Evolutionary conservation across 164 flowering plant genomes (phyloP).

Genomic region (Vitis rotundifolia): DNA sequence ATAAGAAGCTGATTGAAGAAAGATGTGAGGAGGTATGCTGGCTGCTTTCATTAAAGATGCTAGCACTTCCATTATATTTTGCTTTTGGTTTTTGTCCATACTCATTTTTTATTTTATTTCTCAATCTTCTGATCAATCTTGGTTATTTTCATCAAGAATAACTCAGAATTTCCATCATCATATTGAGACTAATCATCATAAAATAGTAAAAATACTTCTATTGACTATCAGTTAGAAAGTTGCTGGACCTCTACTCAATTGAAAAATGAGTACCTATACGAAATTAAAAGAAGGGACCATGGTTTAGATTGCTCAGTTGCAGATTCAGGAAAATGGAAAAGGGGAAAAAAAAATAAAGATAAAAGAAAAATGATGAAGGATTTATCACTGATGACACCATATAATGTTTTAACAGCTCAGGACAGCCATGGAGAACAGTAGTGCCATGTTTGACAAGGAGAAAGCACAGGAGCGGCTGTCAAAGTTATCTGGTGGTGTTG

Average conservation of each 20-base stretch:
- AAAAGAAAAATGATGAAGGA: not conserved
- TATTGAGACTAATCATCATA: no score
- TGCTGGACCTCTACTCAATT: no score
- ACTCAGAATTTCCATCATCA: no score
- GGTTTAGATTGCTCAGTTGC: no score
- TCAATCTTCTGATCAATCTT: no score
- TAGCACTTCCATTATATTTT: not conserved
- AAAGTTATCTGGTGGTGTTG: conserved; percentile 87
- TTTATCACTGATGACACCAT: conserved; percentile 1
- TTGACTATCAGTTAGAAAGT: no score
- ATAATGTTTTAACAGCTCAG: conserved; percentile 48
- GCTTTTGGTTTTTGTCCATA: no score
- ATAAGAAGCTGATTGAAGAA: conserved; percentile 83
- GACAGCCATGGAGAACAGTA: conserved; percentile 55
- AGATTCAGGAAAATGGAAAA: not conserved
- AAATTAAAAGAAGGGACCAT: no score
- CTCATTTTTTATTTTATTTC: no score
- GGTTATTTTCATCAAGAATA: no score
- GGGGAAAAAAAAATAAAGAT: not conserved
- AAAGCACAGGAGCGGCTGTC: conserved; percentile 84
- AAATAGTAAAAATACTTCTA: no score
- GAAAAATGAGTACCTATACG: no score
- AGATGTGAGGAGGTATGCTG: conserved; percentile 77
- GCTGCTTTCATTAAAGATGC: not conserved
- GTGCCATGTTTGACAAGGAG: conserved; percentile 80